Evolutionary conservation across 176 grass and related monocot species (phyloP).

Genomic region (Lolium multiflorum): DNA sequence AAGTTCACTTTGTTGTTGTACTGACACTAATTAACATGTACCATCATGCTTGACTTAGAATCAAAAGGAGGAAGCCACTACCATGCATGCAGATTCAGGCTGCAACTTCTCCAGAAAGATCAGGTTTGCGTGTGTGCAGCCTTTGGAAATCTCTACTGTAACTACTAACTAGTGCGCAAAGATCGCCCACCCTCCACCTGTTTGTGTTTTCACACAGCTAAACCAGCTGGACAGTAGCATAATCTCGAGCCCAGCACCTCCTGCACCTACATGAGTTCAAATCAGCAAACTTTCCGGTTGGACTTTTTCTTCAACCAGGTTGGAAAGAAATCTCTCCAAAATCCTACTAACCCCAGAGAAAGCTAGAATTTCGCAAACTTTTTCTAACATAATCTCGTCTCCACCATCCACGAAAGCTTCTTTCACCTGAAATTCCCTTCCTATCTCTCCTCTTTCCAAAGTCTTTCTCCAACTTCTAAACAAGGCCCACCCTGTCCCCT

Average conservation of each 20-base stretch:
- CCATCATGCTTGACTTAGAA: conserved; percentile 43
- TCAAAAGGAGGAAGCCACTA: conserved; percentile 36
- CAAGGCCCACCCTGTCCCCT: conserved; percentile 69
- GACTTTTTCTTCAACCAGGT: conserved; percentile 52
- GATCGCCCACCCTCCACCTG: conserved; percentile 40
- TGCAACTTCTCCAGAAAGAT: conserved; percentile 43
- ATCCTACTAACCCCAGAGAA: conserved; percentile 70
- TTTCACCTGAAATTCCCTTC: conserved; percentile 56
- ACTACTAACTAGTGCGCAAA: conserved; percentile 46
- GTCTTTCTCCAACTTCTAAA: conserved; percentile 70
- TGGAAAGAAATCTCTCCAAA: conserved; percentile 68
- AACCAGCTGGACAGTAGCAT: conserved; percentile 26
- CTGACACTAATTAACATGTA: conserved; percentile 29
- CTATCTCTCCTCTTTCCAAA: conserved; percentile 50
- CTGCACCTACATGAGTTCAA: conserved; percentile 55
- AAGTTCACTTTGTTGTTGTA: conserved; percentile 30
- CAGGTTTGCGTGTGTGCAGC: conserved; percentile 19
- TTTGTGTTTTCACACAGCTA: conserved; percentile 46
- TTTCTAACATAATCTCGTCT: conserved; percentile 63
- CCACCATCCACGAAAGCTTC: conserved; percentile 69
- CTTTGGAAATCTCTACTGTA: conserved; percentile 47
- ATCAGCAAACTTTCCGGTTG: conserved; percentile 47
- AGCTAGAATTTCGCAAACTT: conserved; percentile 48
- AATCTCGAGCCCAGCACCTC: conserved; percentile 35
- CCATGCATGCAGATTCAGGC: conserved; percentile 24